These are phyloP conservation scores for Prunus mira DNA, from an alignment of 306 rosid genomes.

Conservation along the genomic window DNA sequence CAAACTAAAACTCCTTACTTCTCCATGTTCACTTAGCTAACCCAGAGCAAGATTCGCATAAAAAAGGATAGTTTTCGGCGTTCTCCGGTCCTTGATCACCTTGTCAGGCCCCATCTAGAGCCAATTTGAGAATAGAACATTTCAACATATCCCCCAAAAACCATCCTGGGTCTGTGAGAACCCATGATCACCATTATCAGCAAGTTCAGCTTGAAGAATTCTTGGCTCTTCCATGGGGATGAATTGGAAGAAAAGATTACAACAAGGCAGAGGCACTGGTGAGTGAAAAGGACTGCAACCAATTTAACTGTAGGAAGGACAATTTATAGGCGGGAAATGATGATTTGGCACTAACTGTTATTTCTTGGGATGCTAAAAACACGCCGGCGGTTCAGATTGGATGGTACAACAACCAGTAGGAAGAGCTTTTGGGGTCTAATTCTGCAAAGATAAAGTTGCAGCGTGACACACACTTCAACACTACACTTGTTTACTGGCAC, in stretches of 20 bases:
- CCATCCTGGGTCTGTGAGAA: not conserved
- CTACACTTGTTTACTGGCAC: not conserved
- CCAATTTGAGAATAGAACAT: constrained; percentile 20
- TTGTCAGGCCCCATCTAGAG: constrained; percentile 21
- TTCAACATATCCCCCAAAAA: constrained; percentile 8
- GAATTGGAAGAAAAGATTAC: not conserved
- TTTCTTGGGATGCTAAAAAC: constrained; percentile 17
- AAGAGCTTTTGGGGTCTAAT: not conserved
- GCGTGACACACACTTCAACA: constrained; percentile 20
- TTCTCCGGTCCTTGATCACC: constrained; percentile 18
- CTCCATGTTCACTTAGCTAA: not conserved
- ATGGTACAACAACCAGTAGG: not conserved
- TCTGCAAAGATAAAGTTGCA: constrained; percentile 19
- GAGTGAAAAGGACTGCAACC: not conserved
- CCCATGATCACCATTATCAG: not conserved
- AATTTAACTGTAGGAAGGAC: not conserved
- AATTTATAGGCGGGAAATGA: constrained; percentile 3
- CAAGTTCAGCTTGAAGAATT: not conserved
- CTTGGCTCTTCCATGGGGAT: constrained; percentile 10
- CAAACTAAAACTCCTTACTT: not conserved
- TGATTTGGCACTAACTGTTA: not conserved
- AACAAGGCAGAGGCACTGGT: not conserved
- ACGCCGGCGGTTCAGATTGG: not conserved
- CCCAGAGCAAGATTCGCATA: not conserved
- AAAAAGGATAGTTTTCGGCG: not conserved